phyloP scores from a whole-genome alignment of 2,329 filamentous ascomycete species.

The Nemania sp. region DNA sequence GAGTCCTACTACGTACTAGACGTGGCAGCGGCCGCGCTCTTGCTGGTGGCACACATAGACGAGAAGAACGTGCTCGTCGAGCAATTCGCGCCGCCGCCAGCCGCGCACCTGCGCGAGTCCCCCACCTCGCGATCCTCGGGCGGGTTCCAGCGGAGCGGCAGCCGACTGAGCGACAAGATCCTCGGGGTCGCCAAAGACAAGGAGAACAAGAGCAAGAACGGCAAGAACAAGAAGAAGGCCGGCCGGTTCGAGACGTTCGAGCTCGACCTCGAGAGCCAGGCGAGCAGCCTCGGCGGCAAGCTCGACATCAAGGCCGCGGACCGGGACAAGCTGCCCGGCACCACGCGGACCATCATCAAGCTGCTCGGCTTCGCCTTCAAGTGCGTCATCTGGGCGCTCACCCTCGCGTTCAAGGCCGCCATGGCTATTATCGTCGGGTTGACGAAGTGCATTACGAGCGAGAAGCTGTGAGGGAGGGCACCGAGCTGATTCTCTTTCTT shows the following conservation, averaged over 20 bases:
- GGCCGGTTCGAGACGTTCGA: slow-evolving; percentile 61
- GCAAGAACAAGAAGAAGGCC: slow-evolving; percentile 42
- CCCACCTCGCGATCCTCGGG: neutral
- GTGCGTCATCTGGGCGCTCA: slow-evolving; percentile 61
- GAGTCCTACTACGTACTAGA: slow-evolving; percentile 66
- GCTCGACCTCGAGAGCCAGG: slow-evolving; percentile 67
- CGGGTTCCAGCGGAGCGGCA: slow-evolving; percentile 34
- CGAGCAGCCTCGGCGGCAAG: slow-evolving; percentile 51
- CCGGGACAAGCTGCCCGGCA: slow-evolving; percentile 55
- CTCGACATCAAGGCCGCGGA: slow-evolving; percentile 45
- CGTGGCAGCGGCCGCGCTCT: slow-evolving; percentile 62
- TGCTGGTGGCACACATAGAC: slow-evolving; percentile 63
- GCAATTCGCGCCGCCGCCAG: slow-evolving; percentile 63
- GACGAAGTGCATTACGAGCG: slow-evolving; percentile 54
- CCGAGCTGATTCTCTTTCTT: neutral
- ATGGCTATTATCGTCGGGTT: slow-evolving; percentile 55
- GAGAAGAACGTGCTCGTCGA: slow-evolving; percentile 57
- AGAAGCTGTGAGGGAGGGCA: slow-evolving; percentile 42
- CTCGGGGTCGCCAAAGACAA: slow-evolving; percentile 29
- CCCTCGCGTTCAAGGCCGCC: slow-evolving; percentile 59
- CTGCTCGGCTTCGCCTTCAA: slow-evolving; percentile 59
- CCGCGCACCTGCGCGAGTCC: slow-evolving; percentile 37
- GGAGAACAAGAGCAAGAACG: slow-evolving; percentile 40
- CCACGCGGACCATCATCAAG: slow-evolving; percentile 54
- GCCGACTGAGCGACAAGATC: slow-evolving; percentile 40